phyloP scores from a whole-genome alignment of 768 basidiomycete species.

The Sporobolomyces roseus region DNA sequence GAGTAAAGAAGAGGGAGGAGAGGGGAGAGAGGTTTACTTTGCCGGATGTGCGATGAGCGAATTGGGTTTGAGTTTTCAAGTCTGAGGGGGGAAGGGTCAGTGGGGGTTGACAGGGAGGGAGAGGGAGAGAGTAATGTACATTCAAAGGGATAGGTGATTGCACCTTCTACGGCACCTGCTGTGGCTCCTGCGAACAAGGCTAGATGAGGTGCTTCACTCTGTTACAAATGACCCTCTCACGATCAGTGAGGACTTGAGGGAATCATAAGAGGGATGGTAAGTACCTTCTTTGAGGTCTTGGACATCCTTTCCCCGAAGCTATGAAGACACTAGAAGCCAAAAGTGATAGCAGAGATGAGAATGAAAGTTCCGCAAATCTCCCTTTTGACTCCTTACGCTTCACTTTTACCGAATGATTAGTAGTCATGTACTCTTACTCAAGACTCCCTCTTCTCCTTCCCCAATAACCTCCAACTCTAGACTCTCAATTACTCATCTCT shows the following conservation, averaged over 20 bases:
- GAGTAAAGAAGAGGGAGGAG: not conserved
- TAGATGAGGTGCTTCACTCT: constrained; percentile 55
- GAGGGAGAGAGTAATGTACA: not conserved
- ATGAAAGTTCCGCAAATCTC: not conserved
- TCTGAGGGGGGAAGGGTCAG: constrained; percentile 56
- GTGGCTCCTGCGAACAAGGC: constrained; percentile 82
- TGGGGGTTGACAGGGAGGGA: not conserved
- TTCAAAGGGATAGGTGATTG: constrained; percentile 38
- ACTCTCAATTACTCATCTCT: not conserved
- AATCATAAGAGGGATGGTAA: not conserved
- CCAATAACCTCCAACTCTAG: not conserved
- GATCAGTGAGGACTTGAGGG: not conserved
- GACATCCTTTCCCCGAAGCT: too few relatives aligned
- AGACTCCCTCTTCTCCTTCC: constrained; percentile 45
- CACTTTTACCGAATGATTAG: not conserved
- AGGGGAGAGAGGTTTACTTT: constrained; percentile 7
- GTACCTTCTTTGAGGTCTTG: constrained; percentile 1
- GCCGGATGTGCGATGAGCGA: constrained; percentile 60
- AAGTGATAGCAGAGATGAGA: not conserved
- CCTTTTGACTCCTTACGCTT: not conserved
- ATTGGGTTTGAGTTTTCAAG: constrained; percentile 90
- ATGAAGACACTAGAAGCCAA: not conserved
- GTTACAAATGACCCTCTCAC: not conserved
- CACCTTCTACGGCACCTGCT: constrained; percentile 81
- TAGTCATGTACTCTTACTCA: constrained; percentile 53